Base-by-base conservation (phyloP, 768 basidiomycete species). In the Russula sp. region DNA sequence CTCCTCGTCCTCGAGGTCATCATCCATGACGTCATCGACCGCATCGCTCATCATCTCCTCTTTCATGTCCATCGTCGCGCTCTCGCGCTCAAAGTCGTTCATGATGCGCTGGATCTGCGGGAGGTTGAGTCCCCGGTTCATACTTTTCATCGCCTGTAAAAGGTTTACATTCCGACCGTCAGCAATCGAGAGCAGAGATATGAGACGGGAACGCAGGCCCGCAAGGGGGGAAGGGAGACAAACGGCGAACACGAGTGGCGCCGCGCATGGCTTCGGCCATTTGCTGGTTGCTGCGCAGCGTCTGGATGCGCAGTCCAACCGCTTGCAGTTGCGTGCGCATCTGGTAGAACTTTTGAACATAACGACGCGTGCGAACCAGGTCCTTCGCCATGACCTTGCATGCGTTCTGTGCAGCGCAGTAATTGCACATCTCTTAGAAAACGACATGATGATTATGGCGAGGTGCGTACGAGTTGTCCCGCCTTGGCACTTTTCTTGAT, bases 341-440 rank as follows among this genome's bases (percentile, higher is more conserved):
- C 72, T 95, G 93, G 72, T 97, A 91, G 79, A 99, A 99, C 73
- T 98, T 98, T 76, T 98, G 93, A 29, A 94, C 80, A 72, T 99
- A 98, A 70, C 90, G 84, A 52, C 97, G 82, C 11, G 96, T 98
- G 66, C 97, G 85, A 65, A 98, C 93, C 59, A 99, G 87, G 72
- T 99, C 97, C 74, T 97, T 98, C 29, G 97, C 97, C 89, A 98
- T 97, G 66, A 98, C 90, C 81, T 98, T 98, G 79, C 95, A 98
- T 22, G 96, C 93, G 72, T 93, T 93, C 96, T 98, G 74, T 5
- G 10, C 7, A 25, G 5, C 10, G 25, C 9, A n/a, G 20, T n/a
- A 35, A 50, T 50, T 7, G n/a, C 20, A 6, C 18, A 51, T 14
- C 7, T 18, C 42, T 55, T 52, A 38, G 43, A 54, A 32, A 43